Percentiles rank a stretch among this genome's conserved stretches.
These are phyloP conservation scores for Dactylellina leptospora DNA, from an alignment of 2,329 filamentous ascomycete species.

Conservation along the genomic window DNA sequence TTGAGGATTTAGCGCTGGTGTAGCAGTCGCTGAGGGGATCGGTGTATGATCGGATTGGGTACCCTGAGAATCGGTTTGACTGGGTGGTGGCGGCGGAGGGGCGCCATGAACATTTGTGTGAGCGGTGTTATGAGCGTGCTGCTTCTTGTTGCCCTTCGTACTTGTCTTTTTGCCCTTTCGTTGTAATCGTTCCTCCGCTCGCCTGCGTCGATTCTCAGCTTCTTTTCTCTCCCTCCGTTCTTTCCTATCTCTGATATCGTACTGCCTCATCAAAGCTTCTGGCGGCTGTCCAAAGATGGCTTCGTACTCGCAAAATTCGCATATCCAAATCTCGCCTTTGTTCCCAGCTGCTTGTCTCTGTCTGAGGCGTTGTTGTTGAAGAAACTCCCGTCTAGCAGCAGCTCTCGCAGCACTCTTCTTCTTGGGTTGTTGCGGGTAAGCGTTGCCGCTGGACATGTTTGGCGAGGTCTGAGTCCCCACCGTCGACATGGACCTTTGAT, in stretches of 20 bases:
- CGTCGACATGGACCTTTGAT: constrained; percentile 61
- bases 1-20: constrained; percentile 55
- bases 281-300: constrained; percentile 90
- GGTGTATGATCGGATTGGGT: constrained; percentile 57
- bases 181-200: constrained; percentile 89
- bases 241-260: constrained; percentile 91
- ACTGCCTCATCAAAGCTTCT: constrained; percentile 82
- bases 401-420: constrained; percentile 72
- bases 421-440: constrained; percentile 59
- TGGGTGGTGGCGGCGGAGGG: constrained; percentile 53
- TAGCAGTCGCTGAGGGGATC: constrained; percentile 54
- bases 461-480: constrained; percentile 69
- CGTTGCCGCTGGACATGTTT: constrained; percentile 61
- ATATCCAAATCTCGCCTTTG: constrained; percentile 85
- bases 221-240: constrained; percentile 74
- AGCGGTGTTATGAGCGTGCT: constrained; percentile 58
- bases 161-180: constrained; percentile 80
- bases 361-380: constrained; percentile 72
- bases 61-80: constrained; percentile 56
- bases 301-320: constrained; percentile 98
- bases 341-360: constrained; percentile 49
- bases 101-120: constrained; percentile 59
- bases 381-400: constrained; percentile 78
- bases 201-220: constrained; percentile 75
- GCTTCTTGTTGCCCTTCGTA: constrained; percentile 62